Percentiles rank a stretch among this genome's conserved stretches.
phyloP scores from a whole-genome alignment of 805 yeast genomes.

The Saccharomycodes ludwigii region DNA sequence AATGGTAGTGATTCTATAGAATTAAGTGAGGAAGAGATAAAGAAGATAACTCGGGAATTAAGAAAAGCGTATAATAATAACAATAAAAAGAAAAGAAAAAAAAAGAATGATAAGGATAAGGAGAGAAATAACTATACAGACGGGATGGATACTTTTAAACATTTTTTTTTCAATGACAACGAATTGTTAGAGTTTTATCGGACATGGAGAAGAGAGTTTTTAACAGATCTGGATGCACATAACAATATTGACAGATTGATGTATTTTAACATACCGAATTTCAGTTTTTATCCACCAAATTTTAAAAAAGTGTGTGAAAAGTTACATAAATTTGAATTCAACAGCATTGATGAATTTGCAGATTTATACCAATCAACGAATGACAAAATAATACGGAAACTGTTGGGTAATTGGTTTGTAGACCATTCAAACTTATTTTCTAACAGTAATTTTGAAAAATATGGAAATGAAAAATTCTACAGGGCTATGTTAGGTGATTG shows the following conservation, averaged over 20 bases:
- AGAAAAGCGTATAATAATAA: neutral
- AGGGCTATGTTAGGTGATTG: constrained; percentile 13
- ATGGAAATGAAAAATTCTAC: constrained; percentile 12
- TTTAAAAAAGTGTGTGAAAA: constrained; percentile 11
- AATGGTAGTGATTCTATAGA: neutral
- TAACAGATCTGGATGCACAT: constrained; percentile 5
- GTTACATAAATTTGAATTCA: constrained; percentile 14
- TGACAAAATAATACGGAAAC: constrained; percentile 9
- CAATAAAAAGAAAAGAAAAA: constrained; percentile 1
- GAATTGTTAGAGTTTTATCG: constrained; percentile 12
- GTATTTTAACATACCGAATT: constrained; percentile 18
- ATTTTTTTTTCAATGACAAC: neutral
- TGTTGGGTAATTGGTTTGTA: constrained; percentile 19
- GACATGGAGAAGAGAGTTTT: constrained; percentile 13
- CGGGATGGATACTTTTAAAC: neutral
- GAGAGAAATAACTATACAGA: neutral
- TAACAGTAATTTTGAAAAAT: constrained; percentile 2
- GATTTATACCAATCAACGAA: constrained; percentile 11
- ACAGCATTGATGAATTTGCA: constrained; percentile 14
- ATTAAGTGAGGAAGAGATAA: neutral
- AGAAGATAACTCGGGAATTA: neutral
- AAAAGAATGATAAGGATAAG: neutral
- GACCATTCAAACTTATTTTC: constrained; percentile 14
- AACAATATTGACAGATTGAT: constrained; percentile 8
- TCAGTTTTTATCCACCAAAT: constrained; percentile 14